These are phyloP conservation scores for Rhododendron mucronatum DNA, from an alignment of 148 eudicot species.

Conservation along the genomic window DNA sequence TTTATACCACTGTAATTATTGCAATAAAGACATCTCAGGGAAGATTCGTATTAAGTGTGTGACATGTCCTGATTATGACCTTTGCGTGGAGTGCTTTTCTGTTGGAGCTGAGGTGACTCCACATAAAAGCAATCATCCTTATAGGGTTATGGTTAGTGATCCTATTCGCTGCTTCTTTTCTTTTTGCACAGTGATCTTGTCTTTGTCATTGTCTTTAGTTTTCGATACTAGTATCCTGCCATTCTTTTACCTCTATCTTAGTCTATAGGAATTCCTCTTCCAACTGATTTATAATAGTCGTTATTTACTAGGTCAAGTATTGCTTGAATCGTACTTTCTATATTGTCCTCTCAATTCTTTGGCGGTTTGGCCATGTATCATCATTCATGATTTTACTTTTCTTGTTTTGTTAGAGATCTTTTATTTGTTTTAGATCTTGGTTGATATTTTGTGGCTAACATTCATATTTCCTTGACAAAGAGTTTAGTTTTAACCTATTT, in stretches of 20 bases:
- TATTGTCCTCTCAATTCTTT: background rate
- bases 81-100: constrained; percentile 91
- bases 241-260: background rate
- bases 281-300: background rate
- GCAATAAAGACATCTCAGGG: constrained; percentile 92
- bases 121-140: constrained; percentile 83
- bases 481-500: background rate
- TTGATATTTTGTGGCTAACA: background rate
- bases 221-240: background rate
- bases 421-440: background rate
- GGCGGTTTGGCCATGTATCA: background rate
- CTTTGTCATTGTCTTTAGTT: background rate
- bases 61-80: constrained; percentile 86
- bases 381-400: background rate
- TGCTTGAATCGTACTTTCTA: background rate
- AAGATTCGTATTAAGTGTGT: constrained; percentile 83
- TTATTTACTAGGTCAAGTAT: background rate
- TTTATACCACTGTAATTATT: constrained; percentile 89
- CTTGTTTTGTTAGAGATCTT: background rate
- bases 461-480: background rate
- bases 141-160: constrained; percentile 85
- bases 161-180: background rate
- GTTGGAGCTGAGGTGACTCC: constrained; percentile 93
- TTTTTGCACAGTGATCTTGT: background rate
- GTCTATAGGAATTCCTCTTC: background rate